phyloP scores from a whole-genome alignment of 306 rosid genomes.

The Spatholobus suberectus region DNA sequence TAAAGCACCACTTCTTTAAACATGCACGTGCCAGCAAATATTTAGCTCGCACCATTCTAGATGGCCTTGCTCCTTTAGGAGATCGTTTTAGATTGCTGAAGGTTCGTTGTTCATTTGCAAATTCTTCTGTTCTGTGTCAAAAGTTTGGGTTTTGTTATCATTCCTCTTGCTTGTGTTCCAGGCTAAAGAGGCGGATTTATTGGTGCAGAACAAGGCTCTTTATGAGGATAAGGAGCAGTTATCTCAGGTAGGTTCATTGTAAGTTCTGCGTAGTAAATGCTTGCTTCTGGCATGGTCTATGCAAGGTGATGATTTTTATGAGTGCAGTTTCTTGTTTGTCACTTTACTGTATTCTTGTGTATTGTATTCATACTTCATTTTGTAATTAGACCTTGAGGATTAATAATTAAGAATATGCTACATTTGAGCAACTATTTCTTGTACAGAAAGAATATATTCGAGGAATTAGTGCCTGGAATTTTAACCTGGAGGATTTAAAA shows the following conservation, averaged over 20 bases:
- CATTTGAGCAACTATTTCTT: constrained; percentile 35
- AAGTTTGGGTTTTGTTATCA: constrained; percentile 15
- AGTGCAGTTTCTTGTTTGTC: constrained; percentile 3
- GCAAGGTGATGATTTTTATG: constrained; percentile 24
- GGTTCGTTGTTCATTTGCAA: constrained; percentile 59
- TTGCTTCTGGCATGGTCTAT: constrained; percentile 29
- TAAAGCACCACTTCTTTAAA: constrained; percentile 88
- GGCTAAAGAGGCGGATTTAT: constrained; percentile 91
- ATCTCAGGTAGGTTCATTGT: constrained; percentile 69
- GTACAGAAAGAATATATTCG: constrained; percentile 96
- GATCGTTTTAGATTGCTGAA: constrained; percentile 85
- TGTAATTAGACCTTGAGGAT: constrained; percentile 6
- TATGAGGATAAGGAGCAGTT: constrained; percentile 89
- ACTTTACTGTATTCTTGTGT: constrained; percentile 1
- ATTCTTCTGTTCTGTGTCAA: constrained; percentile 24
- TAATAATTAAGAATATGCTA: constrained; percentile 10
- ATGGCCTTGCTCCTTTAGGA: constrained; percentile 84
- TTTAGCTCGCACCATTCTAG: constrained; percentile 73
- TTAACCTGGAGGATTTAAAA: constrained; percentile 94
- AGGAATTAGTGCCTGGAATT: constrained; percentile 99
- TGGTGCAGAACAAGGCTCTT: constrained; percentile 83
- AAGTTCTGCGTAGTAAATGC: constrained; percentile 16
- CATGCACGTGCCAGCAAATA: constrained; percentile 73
- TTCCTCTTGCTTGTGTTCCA: constrained; percentile 47
- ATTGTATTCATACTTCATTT: background rate